Evolutionary conservation across 371 early-diverging fungal genomes (phyloP), one percentile per base, ranked within the genome.

Genomic region (Mucor piriformis): DNA sequence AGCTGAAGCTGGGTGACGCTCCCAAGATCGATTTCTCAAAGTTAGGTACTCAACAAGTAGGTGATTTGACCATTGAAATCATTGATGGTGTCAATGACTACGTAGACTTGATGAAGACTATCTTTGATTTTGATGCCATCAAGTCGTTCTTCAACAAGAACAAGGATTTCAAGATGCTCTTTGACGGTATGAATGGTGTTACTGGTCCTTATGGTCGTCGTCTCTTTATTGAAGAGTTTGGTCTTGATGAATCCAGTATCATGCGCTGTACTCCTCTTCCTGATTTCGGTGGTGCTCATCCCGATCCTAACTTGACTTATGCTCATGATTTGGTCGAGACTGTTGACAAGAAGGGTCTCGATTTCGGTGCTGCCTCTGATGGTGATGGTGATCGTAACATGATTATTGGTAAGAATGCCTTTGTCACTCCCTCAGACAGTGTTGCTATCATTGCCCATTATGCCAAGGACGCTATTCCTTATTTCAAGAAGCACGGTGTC

Each of bases 221-320:
- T 32, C 83, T 98, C 34, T 92, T 98, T 63, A 87, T 95, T 21
- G 81, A 92, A 35, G 95, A 95, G 71, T 88, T 97, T 6, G 95
- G 94, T 18, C 83, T 98, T 20, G 86, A 92, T 16, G 78, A 82
- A 54, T 70, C 82, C 8, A 91, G 91, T 6, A 87, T 94, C 42
- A 94, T 93, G 88, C 93, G 95, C 71, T 87, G 78, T 68, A 80
- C 76, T 4, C 95, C 97, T 37, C 70, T 84, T 54, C 84, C 84
- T 54, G 97, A 97, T 71, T 98, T 98, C 77, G 95, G 95, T 48
- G 95, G 92, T 43, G 90, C 89, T 64, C 98, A 98, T 70, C 98
- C 98, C 10, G 98, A 98, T 74, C 98, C 98, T 21, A 98, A 98
- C 78, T 75, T 98, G 77, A 97, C 97, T 16, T 97, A 98, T 75